phyloP scores from a whole-genome alignment of 805 yeast genomes.

The Sugiyamaella marilandica region DNA sequence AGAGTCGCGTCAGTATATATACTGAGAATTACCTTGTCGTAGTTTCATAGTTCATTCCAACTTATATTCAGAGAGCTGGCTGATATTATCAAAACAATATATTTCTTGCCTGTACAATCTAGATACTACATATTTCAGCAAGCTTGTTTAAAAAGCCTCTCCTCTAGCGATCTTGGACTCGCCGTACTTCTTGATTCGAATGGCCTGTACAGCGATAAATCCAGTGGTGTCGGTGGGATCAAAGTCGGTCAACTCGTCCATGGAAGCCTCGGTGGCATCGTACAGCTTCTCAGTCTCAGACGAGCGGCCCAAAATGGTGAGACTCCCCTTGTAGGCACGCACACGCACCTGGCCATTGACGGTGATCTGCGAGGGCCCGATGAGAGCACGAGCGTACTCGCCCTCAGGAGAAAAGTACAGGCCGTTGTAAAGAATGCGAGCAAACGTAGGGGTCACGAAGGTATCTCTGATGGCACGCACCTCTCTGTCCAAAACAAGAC shows the following conservation, averaged over 20 bases:
- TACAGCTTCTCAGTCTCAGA: conserved; percentile 94
- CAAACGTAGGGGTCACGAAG: conserved; percentile 88
- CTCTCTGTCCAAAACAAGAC: conserved; percentile 94
- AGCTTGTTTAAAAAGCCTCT: conserved; percentile 32
- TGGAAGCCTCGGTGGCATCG: conserved; percentile 96
- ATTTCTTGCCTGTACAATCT: background rate
- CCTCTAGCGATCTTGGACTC: conserved; percentile 85
- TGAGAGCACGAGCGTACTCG: conserved; percentile 76
- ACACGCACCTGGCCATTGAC: conserved; percentile 97
- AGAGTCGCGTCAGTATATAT: no score
- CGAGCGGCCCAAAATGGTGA: conserved; percentile 84
- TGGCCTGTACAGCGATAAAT: conserved; percentile 96
- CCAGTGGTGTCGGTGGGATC: conserved; percentile 96
- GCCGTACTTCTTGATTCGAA: conserved; percentile 97
- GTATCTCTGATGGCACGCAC: conserved; percentile 95
- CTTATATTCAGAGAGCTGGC: no score
- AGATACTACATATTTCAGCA: background rate
- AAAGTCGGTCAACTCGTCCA: conserved; percentile 99
- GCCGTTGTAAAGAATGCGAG: conserved; percentile 91
- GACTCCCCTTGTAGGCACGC: conserved; percentile 85
- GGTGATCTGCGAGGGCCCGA: conserved; percentile 87
- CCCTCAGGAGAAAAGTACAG: conserved; percentile 98
- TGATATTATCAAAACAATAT: no score
- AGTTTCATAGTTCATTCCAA: no score
- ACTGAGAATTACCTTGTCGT: no score